These are phyloP conservation scores for Coniochaeta ligniaria DNA, from an alignment of 2,329 filamentous ascomycete species.

Conservation along the genomic window DNA sequence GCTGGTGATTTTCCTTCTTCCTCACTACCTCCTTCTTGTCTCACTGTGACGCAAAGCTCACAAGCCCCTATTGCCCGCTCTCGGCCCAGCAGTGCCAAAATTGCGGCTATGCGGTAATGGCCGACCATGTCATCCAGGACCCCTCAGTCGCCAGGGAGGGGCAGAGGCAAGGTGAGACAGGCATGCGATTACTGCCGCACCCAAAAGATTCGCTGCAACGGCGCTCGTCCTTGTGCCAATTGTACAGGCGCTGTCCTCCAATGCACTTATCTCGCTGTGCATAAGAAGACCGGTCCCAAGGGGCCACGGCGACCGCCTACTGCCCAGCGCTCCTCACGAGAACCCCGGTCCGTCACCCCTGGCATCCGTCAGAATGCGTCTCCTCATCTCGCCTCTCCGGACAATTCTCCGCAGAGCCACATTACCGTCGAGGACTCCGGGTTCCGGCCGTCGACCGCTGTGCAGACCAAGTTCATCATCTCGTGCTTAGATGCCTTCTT, in stretches of 20 bases:
- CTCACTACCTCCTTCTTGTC: neutral
- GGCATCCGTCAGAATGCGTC: neutral
- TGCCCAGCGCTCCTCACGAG: neutral
- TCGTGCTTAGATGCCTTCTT: conserved; percentile 23
- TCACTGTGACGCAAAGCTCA: neutral
- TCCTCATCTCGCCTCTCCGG: neutral
- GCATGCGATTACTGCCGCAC: conserved; percentile 23
- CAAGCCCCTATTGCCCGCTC: too few species aligned
- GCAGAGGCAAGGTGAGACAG: conserved; percentile 13
- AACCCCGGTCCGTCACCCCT: neutral
- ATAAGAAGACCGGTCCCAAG: conserved; percentile 23
- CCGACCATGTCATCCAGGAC: neutral
- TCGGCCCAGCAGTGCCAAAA: too few species aligned
- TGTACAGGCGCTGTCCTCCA: conserved; percentile 10
- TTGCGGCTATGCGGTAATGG: neutral
- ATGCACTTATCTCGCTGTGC: conserved; percentile 22
- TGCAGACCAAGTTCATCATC: conserved; percentile 10
- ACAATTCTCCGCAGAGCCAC: neutral
- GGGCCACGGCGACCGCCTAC: conserved; percentile 9
- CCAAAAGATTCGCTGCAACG: conserved; percentile 22
- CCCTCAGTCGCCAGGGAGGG: neutral
- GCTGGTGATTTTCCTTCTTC: neutral
- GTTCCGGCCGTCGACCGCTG: conserved; percentile 6
- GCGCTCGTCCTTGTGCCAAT: conserved; percentile 17
- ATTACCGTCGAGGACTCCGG: neutral